phyloP scores from a whole-genome alignment of 352 stramenopile species.

The Peronospora belbahrii region DNA sequence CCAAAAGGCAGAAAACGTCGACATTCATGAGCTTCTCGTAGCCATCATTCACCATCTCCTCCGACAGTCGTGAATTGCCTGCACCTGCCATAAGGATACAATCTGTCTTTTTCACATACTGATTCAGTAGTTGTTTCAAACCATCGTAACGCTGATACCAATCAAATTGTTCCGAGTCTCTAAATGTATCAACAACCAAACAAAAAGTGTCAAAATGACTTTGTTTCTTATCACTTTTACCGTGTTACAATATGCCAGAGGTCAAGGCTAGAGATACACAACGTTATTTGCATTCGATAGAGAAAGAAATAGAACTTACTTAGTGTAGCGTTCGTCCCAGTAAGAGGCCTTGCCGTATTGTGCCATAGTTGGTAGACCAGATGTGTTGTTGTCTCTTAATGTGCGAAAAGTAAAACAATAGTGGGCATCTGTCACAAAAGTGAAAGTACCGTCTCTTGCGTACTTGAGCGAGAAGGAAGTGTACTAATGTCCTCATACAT shows the following conservation, averaged over 20 bases:
- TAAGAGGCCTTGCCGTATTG: constrained; percentile 91
- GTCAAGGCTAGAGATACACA: neutral
- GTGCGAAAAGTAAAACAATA: too few relatives aligned
- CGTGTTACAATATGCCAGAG: neutral
- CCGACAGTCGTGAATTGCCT: constrained; percentile 90
- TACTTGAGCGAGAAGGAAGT: too few relatives aligned
- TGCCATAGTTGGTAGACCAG: constrained; percentile 59
- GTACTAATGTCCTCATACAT: too few relatives aligned
- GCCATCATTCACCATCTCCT: constrained; percentile 94
- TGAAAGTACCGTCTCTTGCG: too few relatives aligned
- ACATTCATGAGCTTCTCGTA: constrained; percentile 94
- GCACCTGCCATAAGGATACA: constrained; percentile 89
- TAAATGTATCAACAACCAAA: constrained; percentile 21
- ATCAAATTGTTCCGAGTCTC: constrained; percentile 90
- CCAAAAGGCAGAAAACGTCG: too few relatives aligned
- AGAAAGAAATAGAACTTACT: constrained; percentile 36
- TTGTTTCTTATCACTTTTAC: neutral
- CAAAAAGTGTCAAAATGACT: neutral
- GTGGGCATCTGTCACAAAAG: too few relatives aligned
- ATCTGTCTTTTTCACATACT: constrained; percentile 93
- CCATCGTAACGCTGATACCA: constrained; percentile 92
- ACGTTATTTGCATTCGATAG: neutral
- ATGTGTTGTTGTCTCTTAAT: too few relatives aligned
- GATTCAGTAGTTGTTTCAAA: constrained; percentile 81
- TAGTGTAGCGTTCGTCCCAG: constrained; percentile 93